phyloP scores from a whole-genome alignment of 2,329 filamentous ascomycete species.

The Botrytis hyacinthi region DNA sequence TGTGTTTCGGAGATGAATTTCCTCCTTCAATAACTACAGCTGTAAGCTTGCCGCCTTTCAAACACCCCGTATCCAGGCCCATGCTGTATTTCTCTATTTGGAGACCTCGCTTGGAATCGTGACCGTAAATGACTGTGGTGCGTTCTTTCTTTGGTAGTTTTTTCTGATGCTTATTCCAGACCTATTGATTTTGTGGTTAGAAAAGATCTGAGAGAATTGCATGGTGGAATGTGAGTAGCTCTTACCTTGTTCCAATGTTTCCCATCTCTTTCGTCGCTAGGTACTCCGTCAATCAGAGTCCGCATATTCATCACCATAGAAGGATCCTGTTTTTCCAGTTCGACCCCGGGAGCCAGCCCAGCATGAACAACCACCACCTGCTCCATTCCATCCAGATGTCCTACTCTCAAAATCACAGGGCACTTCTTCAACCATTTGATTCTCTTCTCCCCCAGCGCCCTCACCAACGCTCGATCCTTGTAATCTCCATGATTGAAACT shows the following conservation, averaged over 20 bases:
- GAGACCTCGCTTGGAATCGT: slow-evolving; percentile 74
- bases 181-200: slow-evolving; percentile 39
- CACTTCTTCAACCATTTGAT: slow-evolving; percentile 66
- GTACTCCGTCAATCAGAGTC: slow-evolving; percentile 44
- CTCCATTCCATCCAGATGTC: slow-evolving; percentile 58
- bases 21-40: slow-evolving; percentile 70
- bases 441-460: slow-evolving; percentile 49
- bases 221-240: neutral
- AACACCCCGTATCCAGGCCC: slow-evolving; percentile 82
- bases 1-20: slow-evolving; percentile 39
- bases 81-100: slow-evolving; percentile 68
- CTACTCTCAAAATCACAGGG: slow-evolving; percentile 75
- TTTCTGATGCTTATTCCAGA: slow-evolving; percentile 55
- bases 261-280: slow-evolving; percentile 34
- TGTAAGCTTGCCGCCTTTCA: slow-evolving; percentile 70
- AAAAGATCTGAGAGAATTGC: neutral
- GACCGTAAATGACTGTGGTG: slow-evolving; percentile 79
- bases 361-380: slow-evolving; percentile 78
- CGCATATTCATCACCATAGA: slow-evolving; percentile 91
- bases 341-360: slow-evolving; percentile 74
- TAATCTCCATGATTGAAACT: slow-evolving; percentile 35
- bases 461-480: slow-evolving; percentile 34
- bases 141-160: slow-evolving; percentile 40
- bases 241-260: slow-evolving; percentile 37
- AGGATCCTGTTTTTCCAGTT: slow-evolving; percentile 69